Base-by-base conservation (phyloP, 2,329 filamentous ascomycete species). In the Aspergillus vadensis region DNA sequence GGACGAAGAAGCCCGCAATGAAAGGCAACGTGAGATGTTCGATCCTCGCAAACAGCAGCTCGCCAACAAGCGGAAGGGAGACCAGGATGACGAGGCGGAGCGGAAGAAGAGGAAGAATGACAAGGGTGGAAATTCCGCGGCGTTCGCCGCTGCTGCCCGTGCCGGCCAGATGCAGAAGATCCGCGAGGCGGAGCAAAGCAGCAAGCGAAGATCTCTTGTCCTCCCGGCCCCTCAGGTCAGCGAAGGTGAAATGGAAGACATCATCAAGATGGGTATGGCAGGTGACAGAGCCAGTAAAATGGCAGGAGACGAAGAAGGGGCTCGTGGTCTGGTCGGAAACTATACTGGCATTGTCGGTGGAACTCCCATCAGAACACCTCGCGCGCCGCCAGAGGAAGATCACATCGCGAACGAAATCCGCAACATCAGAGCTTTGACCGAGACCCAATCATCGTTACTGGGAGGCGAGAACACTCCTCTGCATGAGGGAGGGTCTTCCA, bases 181-280 rank as follows among this genome's bases (percentile, higher is more conserved):
- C 59, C 87, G 95, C 27, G 95, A 99, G 79, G 95, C 95, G 2
- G 95, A 99, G 76, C 94, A 97, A 77, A 96, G 91, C 79, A 97
- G 92, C 81, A 98, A 97, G 79, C 87, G 95, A 60, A 86, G 92
- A 60, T 81, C 89, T 6, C 82, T 99, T n/a, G 87, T 89, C 49
- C 81, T 99, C 25, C 95, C 95, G 8, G 82, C 91, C 23, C 95
- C 95, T 8, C 95, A 99, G 78, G 92, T 99, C 69, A 89, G 91
- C 75, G 95, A 99, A 71, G 85, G 87, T 47, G 95, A 99, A 77
- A 82, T 99, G 61, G 95, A 99, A 72, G 93, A 97, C 67, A 98
- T 99, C 71, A 92, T 99, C 65, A 99, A 99, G 81, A 96, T 98
- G 92, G 94, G 95, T 48, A 91, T 96, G 85, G 86, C 92, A 62